Evolutionary conservation across 2,329 filamentous ascomycete genomes (phyloP).

Genomic region (Aureobasidium vineae): DNA sequence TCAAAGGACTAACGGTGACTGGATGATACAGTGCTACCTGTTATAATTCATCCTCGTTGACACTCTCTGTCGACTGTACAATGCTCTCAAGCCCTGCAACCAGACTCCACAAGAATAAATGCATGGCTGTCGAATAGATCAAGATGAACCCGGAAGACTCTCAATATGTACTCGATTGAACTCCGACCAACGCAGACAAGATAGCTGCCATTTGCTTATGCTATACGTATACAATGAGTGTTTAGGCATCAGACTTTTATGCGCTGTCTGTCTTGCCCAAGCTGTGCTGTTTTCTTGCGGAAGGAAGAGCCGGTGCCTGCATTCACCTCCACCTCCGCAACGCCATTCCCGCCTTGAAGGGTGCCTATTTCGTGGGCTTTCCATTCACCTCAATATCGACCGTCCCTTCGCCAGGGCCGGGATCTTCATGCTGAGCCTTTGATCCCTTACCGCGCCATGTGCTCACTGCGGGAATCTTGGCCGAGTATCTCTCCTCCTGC

Average conservation of each 20-base stretch:
- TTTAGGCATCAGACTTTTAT: neutral
- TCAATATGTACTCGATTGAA: neutral
- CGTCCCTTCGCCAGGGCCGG: slow-evolving; percentile 19
- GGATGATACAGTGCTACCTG: neutral
- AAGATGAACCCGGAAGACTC: neutral
- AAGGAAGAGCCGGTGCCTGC: neutral
- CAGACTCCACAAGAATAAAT: neutral
- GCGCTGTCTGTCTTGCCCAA: slow-evolving; percentile 2
- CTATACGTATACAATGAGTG: slow-evolving; percentile 9
- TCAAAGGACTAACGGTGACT: neutral
- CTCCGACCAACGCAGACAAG: neutral
- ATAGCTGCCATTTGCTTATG: neutral
- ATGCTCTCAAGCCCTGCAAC: neutral
- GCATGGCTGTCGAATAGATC: neutral
- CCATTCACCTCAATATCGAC: slow-evolving; percentile 5
- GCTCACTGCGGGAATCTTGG: slow-evolving; percentile 91
- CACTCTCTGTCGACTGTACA: neutral
- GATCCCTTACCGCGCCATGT: slow-evolving; percentile 95
- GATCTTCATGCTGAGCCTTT: slow-evolving; percentile 75
- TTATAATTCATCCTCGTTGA: neutral
- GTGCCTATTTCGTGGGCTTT: neutral
- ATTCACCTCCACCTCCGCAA: slow-evolving; percentile 13
- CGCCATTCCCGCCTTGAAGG: neutral
- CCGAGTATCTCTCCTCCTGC: slow-evolving; percentile 80
- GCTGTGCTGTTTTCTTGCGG: neutral